These are phyloP conservation scores for Quercus bicolor DNA, from an alignment of 306 rosid species.

Conservation along the genomic window DNA sequence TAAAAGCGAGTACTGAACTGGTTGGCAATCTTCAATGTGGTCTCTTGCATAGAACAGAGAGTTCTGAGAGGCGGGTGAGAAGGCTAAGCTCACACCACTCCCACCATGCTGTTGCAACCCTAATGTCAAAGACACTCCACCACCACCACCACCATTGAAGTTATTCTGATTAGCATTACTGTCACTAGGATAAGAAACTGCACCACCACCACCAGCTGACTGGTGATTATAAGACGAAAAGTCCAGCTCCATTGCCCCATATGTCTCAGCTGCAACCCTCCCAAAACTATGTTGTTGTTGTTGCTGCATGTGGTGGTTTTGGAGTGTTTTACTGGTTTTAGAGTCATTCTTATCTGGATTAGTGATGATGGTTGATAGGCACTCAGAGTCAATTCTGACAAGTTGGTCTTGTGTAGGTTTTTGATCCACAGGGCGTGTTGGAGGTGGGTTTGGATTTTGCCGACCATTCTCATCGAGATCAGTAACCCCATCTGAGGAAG, in stretches of 20 bases:
- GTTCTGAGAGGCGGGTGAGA: conserved; percentile 46
- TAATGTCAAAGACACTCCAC: conserved; percentile 77
- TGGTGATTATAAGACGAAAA: conserved; percentile 55
- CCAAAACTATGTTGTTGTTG: conserved; percentile 39
- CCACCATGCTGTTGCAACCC: conserved; percentile 88
- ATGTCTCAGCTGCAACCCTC: conserved; percentile 31
- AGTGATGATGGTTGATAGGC: conserved; percentile 60
- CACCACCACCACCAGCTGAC: background rate
- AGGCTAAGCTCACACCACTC: conserved; percentile 61
- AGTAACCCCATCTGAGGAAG: conserved; percentile 44
- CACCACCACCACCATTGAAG: conserved; percentile 41
- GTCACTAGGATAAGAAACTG: conserved; percentile 26
- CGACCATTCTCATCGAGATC: conserved; percentile 26
- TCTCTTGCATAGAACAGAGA: conserved; percentile 69
- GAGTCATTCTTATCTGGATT: conserved; percentile 42
- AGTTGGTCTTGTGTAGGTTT: conserved; percentile 53
- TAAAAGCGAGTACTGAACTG: conserved; percentile 67
- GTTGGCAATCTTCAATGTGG: conserved; percentile 64
- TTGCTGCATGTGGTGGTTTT: conserved; percentile 27
- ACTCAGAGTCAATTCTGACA: conserved; percentile 56
- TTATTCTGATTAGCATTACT: conserved; percentile 16
- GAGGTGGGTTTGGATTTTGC: conserved; percentile 10
- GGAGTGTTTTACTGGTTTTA: conserved; percentile 15
- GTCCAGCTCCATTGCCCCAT: conserved; percentile 66
- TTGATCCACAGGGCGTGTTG: conserved; percentile 33